Evolutionary conservation across 345 rosid genomes (phyloP).

Genomic region (Eucalyptus virginea): DNA sequence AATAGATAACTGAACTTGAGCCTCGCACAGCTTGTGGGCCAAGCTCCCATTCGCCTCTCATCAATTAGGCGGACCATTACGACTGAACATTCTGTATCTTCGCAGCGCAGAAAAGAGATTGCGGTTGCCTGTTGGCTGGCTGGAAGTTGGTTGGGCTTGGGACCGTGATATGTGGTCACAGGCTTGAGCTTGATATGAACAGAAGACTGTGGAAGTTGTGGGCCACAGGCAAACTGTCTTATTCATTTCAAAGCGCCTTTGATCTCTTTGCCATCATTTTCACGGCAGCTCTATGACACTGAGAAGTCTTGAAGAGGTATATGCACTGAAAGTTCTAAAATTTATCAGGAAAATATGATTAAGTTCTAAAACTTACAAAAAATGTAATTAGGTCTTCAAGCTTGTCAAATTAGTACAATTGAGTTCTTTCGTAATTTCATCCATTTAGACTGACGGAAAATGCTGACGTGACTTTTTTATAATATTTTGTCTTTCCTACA

Average conservation of each 20-base stretch:
- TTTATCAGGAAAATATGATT: no score
- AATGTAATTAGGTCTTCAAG: no score
- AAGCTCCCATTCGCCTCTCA: background rate
- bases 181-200: background rate
- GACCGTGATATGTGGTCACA: background rate
- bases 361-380: no score
- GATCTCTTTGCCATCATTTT: background rate
- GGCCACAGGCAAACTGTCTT: background rate
- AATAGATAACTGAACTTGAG: background rate
- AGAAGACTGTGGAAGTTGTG: background rate
- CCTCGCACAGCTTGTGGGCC: background rate
- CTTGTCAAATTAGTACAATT: no score
- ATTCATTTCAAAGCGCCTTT: background rate
- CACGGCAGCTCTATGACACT: background rate
- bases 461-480: no score
- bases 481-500: no score
- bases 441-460: fast-evolving
- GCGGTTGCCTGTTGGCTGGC: background rate
- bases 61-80: background rate
- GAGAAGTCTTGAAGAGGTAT: background rate
- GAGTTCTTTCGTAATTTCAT: no score
- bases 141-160: background rate
- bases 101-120: background rate
- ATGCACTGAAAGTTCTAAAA: no score
- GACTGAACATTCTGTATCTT: background rate